These are phyloP conservation scores for Sordaria brevicollis DNA, from an alignment of 495 filamentous ascomycete species.

Conservation along the genomic window DNA sequence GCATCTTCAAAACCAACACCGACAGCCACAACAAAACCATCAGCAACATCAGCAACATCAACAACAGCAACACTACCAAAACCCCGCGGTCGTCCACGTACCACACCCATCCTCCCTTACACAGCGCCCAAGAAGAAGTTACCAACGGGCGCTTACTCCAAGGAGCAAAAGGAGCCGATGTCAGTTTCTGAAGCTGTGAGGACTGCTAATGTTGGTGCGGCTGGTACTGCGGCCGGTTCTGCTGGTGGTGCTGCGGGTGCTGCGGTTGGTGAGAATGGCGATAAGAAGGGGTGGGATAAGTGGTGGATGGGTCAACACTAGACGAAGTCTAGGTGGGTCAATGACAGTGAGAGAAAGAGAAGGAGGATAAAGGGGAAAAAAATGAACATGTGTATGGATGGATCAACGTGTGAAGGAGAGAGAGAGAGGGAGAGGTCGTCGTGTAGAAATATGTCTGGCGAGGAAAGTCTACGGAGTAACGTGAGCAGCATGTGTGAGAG, in stretches of 20 bases:
- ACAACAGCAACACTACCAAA: not conserved
- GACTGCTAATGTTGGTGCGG: not conserved
- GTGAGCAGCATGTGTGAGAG: no score
- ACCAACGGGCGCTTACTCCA: not conserved
- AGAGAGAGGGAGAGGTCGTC: no score
- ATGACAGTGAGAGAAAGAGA: no score
- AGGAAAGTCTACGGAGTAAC: no score
- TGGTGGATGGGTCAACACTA: no score
- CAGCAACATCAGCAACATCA: not conserved
- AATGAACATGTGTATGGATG: no score
- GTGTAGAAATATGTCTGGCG: no score
- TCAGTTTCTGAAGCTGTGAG: not conserved
- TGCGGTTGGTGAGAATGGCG: not conserved
- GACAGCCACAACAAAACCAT: not conserved
- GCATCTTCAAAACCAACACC: not conserved
- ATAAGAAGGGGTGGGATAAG: not conserved
- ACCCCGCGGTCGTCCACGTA: not conserved
- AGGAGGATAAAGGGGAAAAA: no score
- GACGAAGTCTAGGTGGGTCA: no score
- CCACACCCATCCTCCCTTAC: not conserved
- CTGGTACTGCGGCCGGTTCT: not conserved
- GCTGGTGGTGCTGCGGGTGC: not conserved
- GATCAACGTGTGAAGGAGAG: no score
- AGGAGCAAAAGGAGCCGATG: not conserved
- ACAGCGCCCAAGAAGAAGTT: not conserved